A percentile compares a stretch with the other conserved stretches of the same genome.
These are phyloP conservation scores for Deinandra increscens DNA, from an alignment of 129 eudicot genomes.

Conservation along the genomic window DNA sequence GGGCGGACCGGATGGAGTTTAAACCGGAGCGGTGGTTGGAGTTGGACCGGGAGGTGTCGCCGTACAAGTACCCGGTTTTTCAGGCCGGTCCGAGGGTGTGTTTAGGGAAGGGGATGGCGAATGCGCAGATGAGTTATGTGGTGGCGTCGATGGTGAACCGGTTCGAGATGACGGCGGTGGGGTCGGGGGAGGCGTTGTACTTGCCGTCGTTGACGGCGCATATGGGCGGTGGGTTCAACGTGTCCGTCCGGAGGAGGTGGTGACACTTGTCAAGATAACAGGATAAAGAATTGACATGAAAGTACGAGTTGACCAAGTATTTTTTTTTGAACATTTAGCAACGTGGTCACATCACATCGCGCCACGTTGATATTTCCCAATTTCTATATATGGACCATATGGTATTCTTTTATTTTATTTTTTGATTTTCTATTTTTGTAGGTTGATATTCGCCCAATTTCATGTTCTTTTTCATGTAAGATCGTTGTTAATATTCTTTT, in stretches of 20 bases:
- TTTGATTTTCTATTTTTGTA: too few relatives aligned
- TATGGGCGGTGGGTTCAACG: conserved; percentile 73
- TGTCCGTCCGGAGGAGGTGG: conserved; percentile 37
- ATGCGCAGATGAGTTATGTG: conserved; percentile 74
- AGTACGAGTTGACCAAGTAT: conserved; percentile 7
- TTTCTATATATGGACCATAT: too few relatives aligned
- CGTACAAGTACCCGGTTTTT: conserved; percentile 72
- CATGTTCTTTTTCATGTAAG: too few relatives aligned
- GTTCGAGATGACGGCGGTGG: conserved; percentile 48
- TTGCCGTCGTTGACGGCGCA: conserved; percentile 77
- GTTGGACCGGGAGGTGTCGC: conserved; percentile 34
- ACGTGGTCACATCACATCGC: neutral
- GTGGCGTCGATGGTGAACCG: conserved; percentile 51
- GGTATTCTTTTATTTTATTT: too few relatives aligned
- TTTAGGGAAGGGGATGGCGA: conserved; percentile 82
- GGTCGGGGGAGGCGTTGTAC: conserved; percentile 35
- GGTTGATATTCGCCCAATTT: too few relatives aligned
- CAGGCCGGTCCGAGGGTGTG: conserved; percentile 93
- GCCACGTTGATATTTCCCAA: too few relatives aligned
- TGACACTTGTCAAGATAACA: conserved; percentile 13
- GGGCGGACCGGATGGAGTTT: conserved; percentile 61
- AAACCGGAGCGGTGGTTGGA: conserved; percentile 70
- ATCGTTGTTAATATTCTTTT: too few relatives aligned
- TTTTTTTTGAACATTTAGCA: neutral
- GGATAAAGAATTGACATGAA: neutral